A percentile compares a stretch with the other conserved stretches of the same genome.
Conservation (phyloP, 1,284 basidiomycete genomes). For the Melampsora larici-populina region DNA sequence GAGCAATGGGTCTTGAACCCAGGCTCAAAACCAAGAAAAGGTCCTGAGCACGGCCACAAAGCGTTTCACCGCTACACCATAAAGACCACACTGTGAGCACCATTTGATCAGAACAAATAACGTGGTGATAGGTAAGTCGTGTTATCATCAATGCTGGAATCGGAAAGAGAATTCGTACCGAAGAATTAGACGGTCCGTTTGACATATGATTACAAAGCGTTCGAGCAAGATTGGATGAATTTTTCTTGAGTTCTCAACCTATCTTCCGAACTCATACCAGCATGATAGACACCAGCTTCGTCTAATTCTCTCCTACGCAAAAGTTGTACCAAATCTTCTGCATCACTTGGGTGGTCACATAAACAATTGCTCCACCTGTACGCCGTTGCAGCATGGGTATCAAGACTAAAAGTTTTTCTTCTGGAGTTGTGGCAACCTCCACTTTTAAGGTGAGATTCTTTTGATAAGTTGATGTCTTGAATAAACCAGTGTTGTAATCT, state of each 20-base stretch:
- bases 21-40: no score
- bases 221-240: slow-evolving; percentile 48
- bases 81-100: no score
- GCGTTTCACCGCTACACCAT: no score
- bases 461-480: neutral
- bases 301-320: neutral
- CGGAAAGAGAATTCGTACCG: neutral
- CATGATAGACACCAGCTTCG: neutral
- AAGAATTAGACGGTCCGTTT: neutral
- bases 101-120: neutral
- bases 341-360: neutral
- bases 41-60: no score
- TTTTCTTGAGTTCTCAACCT: neutral
- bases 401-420: neutral
- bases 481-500: neutral
- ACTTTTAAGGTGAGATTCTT: neutral
- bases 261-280: neutral
- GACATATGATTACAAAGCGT: slow-evolving; percentile 48
- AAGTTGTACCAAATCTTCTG: neutral
- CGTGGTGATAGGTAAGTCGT: neutral
- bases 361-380: neutral
- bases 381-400: neutral
- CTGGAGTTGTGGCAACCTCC: neutral
- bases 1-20: no score
- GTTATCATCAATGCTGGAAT: neutral